Conservation (phyloP, 352 stramenopile genomes). For the Globisporangium lucens region DNA sequence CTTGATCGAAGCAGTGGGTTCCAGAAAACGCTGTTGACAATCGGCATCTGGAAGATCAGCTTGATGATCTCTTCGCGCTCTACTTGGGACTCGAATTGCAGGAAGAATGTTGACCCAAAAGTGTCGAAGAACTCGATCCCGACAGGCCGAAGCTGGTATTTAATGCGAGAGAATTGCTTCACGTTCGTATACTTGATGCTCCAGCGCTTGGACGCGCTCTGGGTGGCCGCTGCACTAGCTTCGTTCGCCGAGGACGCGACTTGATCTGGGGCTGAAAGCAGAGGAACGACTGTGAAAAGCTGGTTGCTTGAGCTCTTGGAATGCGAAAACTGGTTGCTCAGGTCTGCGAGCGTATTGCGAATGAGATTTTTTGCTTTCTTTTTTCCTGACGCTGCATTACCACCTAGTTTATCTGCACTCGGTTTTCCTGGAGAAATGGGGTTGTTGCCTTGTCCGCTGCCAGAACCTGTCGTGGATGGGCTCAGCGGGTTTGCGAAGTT, state of each 20-base stretch:
- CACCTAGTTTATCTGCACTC: constrained; percentile 11
- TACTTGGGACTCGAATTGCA: constrained; percentile 52
- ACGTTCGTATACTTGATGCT: constrained; percentile 60
- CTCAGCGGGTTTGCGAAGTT: constrained; percentile 11
- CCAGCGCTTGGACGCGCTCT: constrained; percentile 36
- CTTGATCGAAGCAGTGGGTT: constrained; percentile 61
- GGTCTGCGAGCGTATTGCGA: constrained; percentile 46
- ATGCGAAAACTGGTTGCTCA: constrained; percentile 39
- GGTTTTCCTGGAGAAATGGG: constrained; percentile 21
- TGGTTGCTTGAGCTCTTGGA: constrained; percentile 33
- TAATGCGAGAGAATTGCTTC: constrained; percentile 76
- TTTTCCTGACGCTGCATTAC: constrained; percentile 12
- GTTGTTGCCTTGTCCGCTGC: neutral
- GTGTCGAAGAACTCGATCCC: constrained; percentile 77
- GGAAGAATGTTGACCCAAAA: constrained; percentile 64
- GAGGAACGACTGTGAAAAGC: constrained; percentile 48
- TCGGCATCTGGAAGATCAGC: constrained; percentile 72
- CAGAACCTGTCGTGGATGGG: constrained; percentile 6
- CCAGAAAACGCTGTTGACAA: constrained; percentile 83
- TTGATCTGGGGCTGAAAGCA: constrained; percentile 9
- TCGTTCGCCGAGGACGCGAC: neutral
- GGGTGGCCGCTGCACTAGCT: neutral
- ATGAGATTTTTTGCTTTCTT: constrained; percentile 57
- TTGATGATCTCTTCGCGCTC: constrained; percentile 72
- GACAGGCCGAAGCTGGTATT: constrained; percentile 74